Percentiles rank a stretch among this genome's conserved stretches.
Conservation (phyloP, 345 rosid species). For the Pugionium cornutum region DNA sequence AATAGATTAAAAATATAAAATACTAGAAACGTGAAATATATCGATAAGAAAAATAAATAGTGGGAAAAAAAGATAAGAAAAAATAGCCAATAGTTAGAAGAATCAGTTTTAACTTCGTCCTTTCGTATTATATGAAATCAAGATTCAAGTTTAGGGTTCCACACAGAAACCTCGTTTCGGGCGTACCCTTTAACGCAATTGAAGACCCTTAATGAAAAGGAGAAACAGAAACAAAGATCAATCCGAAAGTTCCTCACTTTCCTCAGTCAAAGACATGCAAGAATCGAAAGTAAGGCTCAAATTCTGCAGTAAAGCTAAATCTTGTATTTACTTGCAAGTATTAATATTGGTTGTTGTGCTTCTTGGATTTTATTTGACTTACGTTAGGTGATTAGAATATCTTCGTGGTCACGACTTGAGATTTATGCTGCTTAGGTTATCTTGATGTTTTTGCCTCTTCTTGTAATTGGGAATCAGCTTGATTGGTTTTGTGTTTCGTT, state of each 20-base stretch:
- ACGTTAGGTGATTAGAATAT: neutral
- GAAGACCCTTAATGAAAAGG: constrained; percentile 9
- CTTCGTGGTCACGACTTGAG: neutral
- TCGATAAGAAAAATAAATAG: too few relatives aligned
- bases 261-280: neutral
- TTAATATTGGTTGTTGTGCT: constrained; percentile 1
- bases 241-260: constrained; percentile 16
- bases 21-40: too few relatives aligned
- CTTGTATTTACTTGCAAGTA: constrained; percentile 7
- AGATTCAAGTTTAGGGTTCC: constrained; percentile 23
- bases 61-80: too few relatives aligned
- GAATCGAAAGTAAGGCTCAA: constrained; percentile 18
- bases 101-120: neutral
- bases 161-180: neutral
- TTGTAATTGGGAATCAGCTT: neutral
- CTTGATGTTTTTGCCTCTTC: constrained; percentile 9
- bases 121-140: constrained; percentile 16
- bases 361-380: neutral
- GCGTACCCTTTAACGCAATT: neutral
- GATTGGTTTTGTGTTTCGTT: neutral
- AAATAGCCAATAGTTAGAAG: neutral
- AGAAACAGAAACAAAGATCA: neutral
- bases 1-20: too few relatives aligned
- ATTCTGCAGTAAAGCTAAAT: neutral
- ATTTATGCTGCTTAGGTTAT: neutral